Evolutionary conservation across 768 basidiomycete species (phyloP).

Genomic region (Coprinellus micaceus): DNA sequence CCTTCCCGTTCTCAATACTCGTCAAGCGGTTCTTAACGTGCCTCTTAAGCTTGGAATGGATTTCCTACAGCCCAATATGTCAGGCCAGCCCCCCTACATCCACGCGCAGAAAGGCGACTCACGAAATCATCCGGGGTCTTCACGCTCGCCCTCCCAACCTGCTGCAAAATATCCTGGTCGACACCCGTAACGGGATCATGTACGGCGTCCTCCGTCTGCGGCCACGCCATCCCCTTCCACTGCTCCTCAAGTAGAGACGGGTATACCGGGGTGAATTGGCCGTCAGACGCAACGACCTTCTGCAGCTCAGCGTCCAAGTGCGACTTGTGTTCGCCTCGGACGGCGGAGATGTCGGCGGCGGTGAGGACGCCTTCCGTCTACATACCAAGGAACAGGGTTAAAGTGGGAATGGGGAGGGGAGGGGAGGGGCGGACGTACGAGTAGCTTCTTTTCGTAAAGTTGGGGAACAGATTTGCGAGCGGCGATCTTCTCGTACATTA

Average conservation of each 20-base stretch:
- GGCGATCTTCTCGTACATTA: constrained; percentile 89
- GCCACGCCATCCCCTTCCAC: constrained; percentile 69
- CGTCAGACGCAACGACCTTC: constrained; percentile 39
- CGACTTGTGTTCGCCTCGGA: constrained; percentile 57
- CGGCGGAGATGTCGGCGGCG: constrained; percentile 39
- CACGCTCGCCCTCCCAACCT: constrained; percentile 70
- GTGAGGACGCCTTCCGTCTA: constrained; percentile 54
- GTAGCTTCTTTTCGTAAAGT: constrained; percentile 75
- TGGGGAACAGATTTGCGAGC: constrained; percentile 73
- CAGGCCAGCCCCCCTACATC: constrained; percentile 31
- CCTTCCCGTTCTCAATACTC: constrained; percentile 62
- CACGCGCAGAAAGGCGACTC: constrained; percentile 24
- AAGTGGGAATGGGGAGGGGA: background rate
- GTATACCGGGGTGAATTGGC: constrained; percentile 28
- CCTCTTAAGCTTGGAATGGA: constrained; percentile 73
- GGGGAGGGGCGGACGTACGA: constrained; percentile 44
- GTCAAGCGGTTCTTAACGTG: constrained; percentile 77
- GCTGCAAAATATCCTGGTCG: constrained; percentile 41
- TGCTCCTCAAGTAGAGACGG: constrained; percentile 59
- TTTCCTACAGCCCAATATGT: constrained; percentile 45
- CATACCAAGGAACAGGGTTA: background rate
- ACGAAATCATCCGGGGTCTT: constrained; percentile 59
- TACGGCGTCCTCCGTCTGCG: constrained; percentile 49
- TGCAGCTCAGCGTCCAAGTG: constrained; percentile 62
- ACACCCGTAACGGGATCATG: constrained; percentile 69